Evolutionary conservation across 139 green algal species (phyloP), one percentile per base, ranked within the genome.

Genomic region (Monoraphidium neglectum): DNA sequence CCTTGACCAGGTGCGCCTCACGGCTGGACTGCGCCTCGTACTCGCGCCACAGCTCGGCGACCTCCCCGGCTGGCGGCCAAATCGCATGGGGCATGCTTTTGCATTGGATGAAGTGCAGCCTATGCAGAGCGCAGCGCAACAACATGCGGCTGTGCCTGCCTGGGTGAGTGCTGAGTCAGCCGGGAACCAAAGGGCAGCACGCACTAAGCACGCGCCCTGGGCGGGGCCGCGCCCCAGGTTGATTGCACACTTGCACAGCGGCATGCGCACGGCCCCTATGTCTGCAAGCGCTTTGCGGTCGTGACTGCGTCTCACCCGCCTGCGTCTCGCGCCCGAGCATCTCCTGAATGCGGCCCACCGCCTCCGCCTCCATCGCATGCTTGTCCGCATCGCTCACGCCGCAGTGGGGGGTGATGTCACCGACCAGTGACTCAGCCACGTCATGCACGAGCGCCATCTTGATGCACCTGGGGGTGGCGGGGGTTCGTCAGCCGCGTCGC

Each of bases 391-490:
- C 88, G 60, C 69, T 88, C 35, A 98, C 82, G 38, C 62, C 51
- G 79, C 86, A 91, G 72, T 91, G 81, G 0, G 95, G 95, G 0
- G 95, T 95, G 75, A 98, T 99, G 83, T 98, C 95, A 0, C 95
- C 95, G 30, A 97, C 95, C 53, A 98, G 90, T 13, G 91, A 84
- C 84, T 98, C 95, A 30, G 95, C 95, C 40, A 98, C 74, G 72
- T 98, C 95, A 69, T 98, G 95, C 12, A 97, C 92, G 13, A 98
- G 75, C 0, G 95, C 90, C 79, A 98, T 90, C 70, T 90, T 91
- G 6, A 98, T 91, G 84, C 91, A 97, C 57, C 86, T 92, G 80
- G 71, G 23, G 37, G 73, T 54, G 26, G 37, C n/a, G 46, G 8
- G 59, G n/a, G 32, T 23, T n/a, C 8, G 28, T 21, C 8, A 33